phyloP scores from a whole-genome alignment of 148 eudicot genomes.

The Cornus kousa region DNA sequence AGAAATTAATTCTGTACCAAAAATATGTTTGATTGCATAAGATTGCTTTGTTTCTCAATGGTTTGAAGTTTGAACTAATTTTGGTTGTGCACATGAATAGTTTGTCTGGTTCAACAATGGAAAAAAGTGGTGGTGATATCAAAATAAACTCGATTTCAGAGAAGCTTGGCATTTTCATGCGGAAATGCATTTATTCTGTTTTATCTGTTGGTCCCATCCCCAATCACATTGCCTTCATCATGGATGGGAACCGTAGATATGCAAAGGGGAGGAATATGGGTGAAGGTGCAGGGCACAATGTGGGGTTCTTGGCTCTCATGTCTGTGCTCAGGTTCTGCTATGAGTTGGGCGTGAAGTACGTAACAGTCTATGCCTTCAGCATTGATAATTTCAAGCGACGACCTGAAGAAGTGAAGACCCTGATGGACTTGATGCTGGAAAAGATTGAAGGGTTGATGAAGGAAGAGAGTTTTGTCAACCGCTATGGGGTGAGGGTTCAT shows the following conservation, averaged over 20 bases:
- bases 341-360: slow-evolving; percentile 47
- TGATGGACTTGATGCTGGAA: slow-evolving; percentile 57
- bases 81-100: not conserved
- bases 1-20: too few relatives aligned
- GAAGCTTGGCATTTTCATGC: slow-evolving; percentile 16
- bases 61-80: not conserved
- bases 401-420: slow-evolving; percentile 49
- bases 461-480: slow-evolving; percentile 50
- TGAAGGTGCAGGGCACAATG: slow-evolving; percentile 46
- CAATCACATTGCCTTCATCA: slow-evolving; percentile 56
- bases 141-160: not conserved
- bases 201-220: slow-evolving; percentile 53
- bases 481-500: slow-evolving; percentile 50
- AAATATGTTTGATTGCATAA: too few relatives aligned
- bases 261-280: slow-evolving; percentile 39
- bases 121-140: not conserved
- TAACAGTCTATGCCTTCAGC: slow-evolving; percentile 58
- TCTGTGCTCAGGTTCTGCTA: slow-evolving; percentile 50
- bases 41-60: not conserved
- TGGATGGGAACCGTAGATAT: slow-evolving; percentile 73
- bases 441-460: slow-evolving; percentile 46
- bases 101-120: not conserved
- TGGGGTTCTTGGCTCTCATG: slow-evolving; percentile 41
- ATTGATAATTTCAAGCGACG: slow-evolving; percentile 59
- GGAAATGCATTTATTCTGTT: slow-evolving; percentile 36